Evolutionary conservation across 2,329 filamentous ascomycete genomes (phyloP).

Genomic region (Claviceps quebecensis): DNA sequence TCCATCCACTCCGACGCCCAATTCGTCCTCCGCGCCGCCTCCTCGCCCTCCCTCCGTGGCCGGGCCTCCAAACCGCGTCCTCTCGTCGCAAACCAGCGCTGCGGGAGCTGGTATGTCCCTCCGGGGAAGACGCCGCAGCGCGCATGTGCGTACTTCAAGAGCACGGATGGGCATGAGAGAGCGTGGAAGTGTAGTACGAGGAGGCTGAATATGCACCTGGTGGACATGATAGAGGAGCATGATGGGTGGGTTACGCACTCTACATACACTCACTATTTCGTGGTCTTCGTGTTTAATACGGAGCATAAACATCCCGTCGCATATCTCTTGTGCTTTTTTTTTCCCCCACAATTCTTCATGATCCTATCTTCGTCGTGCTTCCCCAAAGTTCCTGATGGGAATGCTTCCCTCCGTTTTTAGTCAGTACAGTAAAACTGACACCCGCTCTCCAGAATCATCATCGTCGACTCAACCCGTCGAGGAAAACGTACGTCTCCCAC

Average conservation of each 20-base stretch:
- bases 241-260: conserved; percentile 43
- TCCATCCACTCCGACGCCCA: conserved; percentile 65
- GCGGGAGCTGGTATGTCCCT: conserved; percentile 87
- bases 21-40: conserved; percentile 54
- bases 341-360: too few species aligned
- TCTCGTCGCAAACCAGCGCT: conserved; percentile 83
- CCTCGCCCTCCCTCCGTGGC: conserved; percentile 4
- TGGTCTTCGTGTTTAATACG: too few species aligned
- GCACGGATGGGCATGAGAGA: conserved; percentile 83
- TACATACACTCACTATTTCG: too few species aligned
- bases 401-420: neutral
- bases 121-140: conserved; percentile 38
- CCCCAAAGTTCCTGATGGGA: too few species aligned
- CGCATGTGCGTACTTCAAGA: conserved; percentile 89
- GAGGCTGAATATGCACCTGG: conserved; percentile 69
- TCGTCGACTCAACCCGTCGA: conserved; percentile 84
- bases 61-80: conserved; percentile 41
- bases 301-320: too few species aligned
- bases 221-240: conserved; percentile 50
- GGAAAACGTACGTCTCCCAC: conserved; percentile 55
- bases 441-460: conserved; percentile 43
- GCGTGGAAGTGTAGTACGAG: conserved; percentile 84
- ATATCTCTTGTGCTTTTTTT: too few species aligned
- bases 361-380: too few species aligned
- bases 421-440: neutral